Evolutionary conservation across 1,139 yeast genomes (phyloP), one percentile per base, ranked within the genome.

Genomic region (Zygoascus sp.): DNA sequence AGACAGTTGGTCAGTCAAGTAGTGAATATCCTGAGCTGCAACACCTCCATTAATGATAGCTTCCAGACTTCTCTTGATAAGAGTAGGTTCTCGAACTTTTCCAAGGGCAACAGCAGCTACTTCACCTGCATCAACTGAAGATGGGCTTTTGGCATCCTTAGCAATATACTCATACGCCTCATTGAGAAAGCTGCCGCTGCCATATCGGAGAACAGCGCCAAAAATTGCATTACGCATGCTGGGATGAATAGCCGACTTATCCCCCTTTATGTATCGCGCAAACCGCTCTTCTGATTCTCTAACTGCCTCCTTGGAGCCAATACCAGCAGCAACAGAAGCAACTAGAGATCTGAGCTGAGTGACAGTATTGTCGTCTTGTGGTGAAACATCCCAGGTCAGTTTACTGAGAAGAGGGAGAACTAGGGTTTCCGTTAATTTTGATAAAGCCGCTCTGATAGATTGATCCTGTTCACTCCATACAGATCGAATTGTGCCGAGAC

Each of bases 221-320:
- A 86, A 90, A 39, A 92, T 80, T 10, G 86, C 64, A 6, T 77
- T 77, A 68, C 89, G 81, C 59, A 90, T 70, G 68, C 89, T 83
- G 56, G 97, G 94, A 67, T 88, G 83, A 54, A 90, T 74, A 16
- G 92, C 88, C 43, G 70, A 64, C 54, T 72, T 73, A 57, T 85
- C 84, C 1, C 48, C 48, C 5, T 30, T 19, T 11, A 30, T 4
- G 21, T 41, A 49, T 28, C 32, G 36, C 10, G 35, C 41, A 36
- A 49, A 43, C 13, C 45, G 37, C 27, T 40, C 27, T 61, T 56
- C 56, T 1, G 86, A 82, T 48, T 68, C 71, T 0, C 65, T 59
- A 20, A 78, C 68, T 22, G 80, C 76, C 40, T 69, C 72, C n/a
- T 73, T 69, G 40, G 79, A 68, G 5, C 75, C 75, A 28, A 73